Evolutionary conservation across 305 asterid genomes (phyloP), one percentile per base, ranked within the genome.

Genomic region (Fraxinus sp.): DNA sequence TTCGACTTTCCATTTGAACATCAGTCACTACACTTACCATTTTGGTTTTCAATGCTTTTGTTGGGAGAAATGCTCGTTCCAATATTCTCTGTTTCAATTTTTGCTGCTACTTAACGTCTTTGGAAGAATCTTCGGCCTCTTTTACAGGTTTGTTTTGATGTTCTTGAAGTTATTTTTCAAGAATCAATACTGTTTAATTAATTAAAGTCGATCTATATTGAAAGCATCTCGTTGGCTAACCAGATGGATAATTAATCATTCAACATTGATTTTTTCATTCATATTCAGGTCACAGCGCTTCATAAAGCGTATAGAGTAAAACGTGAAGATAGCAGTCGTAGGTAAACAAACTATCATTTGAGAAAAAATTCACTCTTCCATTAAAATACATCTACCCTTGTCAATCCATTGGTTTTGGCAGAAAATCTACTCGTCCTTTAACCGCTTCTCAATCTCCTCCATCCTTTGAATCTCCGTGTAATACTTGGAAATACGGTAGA

Each of bases 361-460:
- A 49, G 59, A 49, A 46, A 46, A 49, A 16, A 14, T 14, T 14
- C 59, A 49, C 7, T 49, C 59, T 49, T 49, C 7, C 20, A 2
- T 49, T 49, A 49, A 46, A 13, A 18, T 46, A 46, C 57, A 46
- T 46, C 57, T 46, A 46, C 18, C n/a, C 20, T 3, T 4, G 18
- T 13, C 59, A 46, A 4, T 13, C 20, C 59, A 14, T 4, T 13
- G 57, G 59, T 22, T 39, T 26, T 43, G 33, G 77, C 13, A 41
- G 81, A 11, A 68, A 81, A 81, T 41, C 88, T 95, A 93, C 90
- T 91, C 89, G 28, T 92, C 94, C 85, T 93, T 93, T 91, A 87
- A 87, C 85, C 93, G 90, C 97, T 93, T 93, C 87, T 92, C 98
- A 22, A 82, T 86, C 86, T 91, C 97, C 90, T 93, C 98, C 93